phyloP scores from a whole-genome alignment of 139 green algal genomes.

The Chlorella sp. region DNA sequence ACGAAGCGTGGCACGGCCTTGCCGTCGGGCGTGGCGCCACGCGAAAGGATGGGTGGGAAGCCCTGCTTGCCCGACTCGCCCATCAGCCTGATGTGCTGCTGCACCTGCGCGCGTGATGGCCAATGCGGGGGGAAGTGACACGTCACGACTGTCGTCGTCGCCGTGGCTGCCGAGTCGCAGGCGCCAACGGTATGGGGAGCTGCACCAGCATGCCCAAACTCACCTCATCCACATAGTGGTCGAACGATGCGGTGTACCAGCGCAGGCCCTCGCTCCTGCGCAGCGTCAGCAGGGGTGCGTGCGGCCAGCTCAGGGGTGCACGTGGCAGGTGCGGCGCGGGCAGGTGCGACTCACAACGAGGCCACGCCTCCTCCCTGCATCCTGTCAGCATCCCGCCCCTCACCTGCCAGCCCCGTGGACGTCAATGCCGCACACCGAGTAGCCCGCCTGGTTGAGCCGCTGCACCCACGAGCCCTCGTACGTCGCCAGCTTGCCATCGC shows the following conservation, averaged over 20 bases:
- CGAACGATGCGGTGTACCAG: neutral
- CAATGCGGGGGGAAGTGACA: too few relatives aligned
- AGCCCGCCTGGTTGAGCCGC: neutral
- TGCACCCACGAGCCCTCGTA: conserved; percentile 4
- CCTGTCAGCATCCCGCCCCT: neutral
- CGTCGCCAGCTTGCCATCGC: neutral
- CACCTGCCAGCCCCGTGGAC: conserved; percentile 1
- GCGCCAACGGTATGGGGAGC: too few relatives aligned
- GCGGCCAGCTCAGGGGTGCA: too few relatives aligned
- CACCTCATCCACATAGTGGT: conserved; percentile 6
- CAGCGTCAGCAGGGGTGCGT: too few relatives aligned
- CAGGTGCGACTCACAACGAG: too few relatives aligned
- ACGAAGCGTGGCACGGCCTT: conserved; percentile 53
- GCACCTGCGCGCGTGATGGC: too few relatives aligned
- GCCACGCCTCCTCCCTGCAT: neutral
- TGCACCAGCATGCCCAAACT: too few relatives aligned
- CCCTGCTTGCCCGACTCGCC: neutral
- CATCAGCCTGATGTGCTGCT: conserved; percentile 1
- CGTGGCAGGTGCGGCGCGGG: too few relatives aligned
- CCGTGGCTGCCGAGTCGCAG: too few relatives aligned
- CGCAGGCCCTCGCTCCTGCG: conserved; percentile 2
- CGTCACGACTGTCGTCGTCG: too few relatives aligned
- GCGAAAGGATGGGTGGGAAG: neutral
- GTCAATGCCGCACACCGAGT: neutral
- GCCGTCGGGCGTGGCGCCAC: neutral